These are phyloP conservation scores for Mycena rosella DNA, from an alignment of 768 basidiomycete species.

Conservation along the genomic window DNA sequence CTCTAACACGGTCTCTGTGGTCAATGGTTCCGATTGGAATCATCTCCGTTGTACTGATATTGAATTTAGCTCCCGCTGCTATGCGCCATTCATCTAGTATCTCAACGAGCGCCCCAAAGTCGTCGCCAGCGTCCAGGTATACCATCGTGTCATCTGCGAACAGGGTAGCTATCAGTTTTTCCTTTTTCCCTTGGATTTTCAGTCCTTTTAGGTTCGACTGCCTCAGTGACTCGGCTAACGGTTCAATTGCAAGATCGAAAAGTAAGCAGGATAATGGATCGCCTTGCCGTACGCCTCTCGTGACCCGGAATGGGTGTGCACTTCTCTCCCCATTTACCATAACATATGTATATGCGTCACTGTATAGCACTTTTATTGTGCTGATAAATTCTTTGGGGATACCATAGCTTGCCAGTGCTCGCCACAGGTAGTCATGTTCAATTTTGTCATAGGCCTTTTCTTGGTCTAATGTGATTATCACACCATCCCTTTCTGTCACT, in stretches of 20 bases:
- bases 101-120: not conserved
- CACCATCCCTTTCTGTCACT: too few species aligned
- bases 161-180: not conserved
- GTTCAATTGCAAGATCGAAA: not conserved
- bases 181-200: not conserved
- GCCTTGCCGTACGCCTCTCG: not conserved
- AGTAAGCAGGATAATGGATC: too few species aligned
- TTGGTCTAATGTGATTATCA: too few species aligned
- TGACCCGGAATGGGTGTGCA: not conserved
- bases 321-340: not conserved
- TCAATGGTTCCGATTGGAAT: not conserved
- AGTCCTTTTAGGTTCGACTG: not conserved
- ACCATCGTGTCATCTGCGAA: not conserved
- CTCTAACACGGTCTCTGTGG: not conserved
- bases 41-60: not conserved
- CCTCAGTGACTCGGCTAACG: not conserved
- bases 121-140: not conserved
- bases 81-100: not conserved
- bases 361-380: not conserved
- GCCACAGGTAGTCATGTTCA: too few species aligned
- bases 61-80: not conserved
- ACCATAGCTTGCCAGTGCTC: not conserved
- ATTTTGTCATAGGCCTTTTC: too few species aligned
- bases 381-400: not conserved
- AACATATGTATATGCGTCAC: not conserved